Conservation (phyloP, 2,329 filamentous ascomycete species). For the Beauveria varroae region DNA sequence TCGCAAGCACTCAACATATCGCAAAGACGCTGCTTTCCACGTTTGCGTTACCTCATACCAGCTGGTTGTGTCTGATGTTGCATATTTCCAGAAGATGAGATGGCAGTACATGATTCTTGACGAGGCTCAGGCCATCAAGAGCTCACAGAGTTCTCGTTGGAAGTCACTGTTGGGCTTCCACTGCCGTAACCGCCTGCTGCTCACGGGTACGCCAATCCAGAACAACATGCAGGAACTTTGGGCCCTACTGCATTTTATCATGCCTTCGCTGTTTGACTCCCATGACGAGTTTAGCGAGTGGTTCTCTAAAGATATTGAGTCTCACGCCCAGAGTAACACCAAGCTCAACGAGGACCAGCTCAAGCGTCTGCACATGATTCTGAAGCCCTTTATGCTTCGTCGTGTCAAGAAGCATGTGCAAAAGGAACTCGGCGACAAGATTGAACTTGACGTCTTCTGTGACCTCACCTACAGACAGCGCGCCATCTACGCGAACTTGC, state of each 20-base stretch:
- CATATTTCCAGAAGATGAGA: conserved; percentile 97
- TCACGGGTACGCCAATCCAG: conserved; percentile 96
- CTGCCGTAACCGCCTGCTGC: conserved; percentile 84
- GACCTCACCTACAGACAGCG: conserved; percentile 94
- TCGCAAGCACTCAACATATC: conserved; percentile 93
- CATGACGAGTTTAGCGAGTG: conserved; percentile 90
- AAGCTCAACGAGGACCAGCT: conserved; percentile 98
- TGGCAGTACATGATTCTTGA: conserved; percentile 99
- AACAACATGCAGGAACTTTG: conserved; percentile 99
- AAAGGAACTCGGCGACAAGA: conserved; percentile 98
- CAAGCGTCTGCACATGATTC: conserved; percentile 93
- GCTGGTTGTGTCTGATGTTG: conserved; percentile 88
- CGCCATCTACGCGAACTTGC: conserved; percentile 83
- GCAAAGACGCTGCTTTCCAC: conserved; percentile 87
- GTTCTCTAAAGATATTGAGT: conserved; percentile 96
- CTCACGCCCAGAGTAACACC: conserved; percentile 97
- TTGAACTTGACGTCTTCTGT: conserved; percentile 93
- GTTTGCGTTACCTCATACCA: conserved; percentile 97
- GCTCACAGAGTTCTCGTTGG: conserved; percentile 91
- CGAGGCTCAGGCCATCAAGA: conserved; percentile 98
- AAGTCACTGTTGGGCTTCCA: conserved; percentile 91
- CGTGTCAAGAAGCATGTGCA: conserved; percentile 99
- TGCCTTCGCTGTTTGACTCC: conserved; percentile 96
- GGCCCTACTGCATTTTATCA: conserved; percentile 97
- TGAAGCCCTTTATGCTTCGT: conserved; percentile 98